Conservation (phyloP, 768 basidiomycete genomes). For the Kwoniella dendrophila region DNA sequence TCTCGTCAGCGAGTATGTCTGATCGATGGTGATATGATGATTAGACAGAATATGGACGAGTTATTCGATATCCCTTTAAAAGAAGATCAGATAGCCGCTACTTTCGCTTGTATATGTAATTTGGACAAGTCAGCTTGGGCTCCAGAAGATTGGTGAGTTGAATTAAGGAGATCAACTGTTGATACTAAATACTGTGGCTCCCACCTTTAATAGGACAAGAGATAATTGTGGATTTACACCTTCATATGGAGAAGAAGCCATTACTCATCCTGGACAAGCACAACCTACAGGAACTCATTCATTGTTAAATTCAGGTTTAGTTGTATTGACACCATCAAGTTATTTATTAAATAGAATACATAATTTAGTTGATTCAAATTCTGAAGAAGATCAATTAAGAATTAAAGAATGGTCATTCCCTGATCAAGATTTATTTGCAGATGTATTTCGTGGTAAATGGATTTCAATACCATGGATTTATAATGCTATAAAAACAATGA, state of each 20-base stretch:
- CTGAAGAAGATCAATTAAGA: conserved; percentile 48
- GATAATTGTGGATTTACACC: conserved; percentile 78
- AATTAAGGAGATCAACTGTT: neutral
- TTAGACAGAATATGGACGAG: conserved; percentile 35
- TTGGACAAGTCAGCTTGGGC: conserved; percentile 78
- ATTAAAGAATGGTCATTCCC: conserved; percentile 69
- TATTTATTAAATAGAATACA: conserved; percentile 62
- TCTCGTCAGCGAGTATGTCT: conserved; percentile 27
- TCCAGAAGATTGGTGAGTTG: conserved; percentile 73
- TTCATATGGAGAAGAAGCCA: conserved; percentile 58
- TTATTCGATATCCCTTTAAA: conserved; percentile 35
- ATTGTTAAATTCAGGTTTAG: conserved; percentile 82
- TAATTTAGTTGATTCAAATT: conserved; percentile 62
- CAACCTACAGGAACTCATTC: conserved; percentile 69
- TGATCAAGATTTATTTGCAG: conserved; percentile 86
- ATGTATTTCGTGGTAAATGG: conserved; percentile 66
- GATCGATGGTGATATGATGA: conserved; percentile 44
- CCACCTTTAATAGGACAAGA: conserved; percentile 68
- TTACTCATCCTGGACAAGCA: conserved; percentile 46
- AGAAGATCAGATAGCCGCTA: conserved; percentile 75
- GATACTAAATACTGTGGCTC: neutral
- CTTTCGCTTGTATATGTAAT: conserved; percentile 89
- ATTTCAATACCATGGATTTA: conserved; percentile 32
- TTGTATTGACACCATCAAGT: conserved; percentile 74
- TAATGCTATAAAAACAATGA: conserved; percentile 84